Conservation (phyloP, 2,329 filamentous ascomycete species). For the Rhinocladiella mackenziei region DNA sequence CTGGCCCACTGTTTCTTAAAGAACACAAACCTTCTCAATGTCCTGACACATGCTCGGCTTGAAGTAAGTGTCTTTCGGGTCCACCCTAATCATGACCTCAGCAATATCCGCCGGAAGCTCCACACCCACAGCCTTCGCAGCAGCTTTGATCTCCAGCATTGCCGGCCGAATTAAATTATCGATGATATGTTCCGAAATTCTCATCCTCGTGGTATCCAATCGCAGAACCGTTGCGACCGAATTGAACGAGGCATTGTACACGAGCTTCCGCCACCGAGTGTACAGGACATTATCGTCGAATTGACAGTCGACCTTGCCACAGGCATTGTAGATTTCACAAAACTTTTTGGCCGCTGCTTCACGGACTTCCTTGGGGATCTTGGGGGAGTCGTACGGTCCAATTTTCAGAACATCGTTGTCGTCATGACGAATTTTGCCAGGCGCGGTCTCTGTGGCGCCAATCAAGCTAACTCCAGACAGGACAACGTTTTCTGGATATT, state of each 20-base stretch:
- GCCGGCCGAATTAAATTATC: constrained; percentile 49
- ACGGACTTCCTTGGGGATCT: background rate
- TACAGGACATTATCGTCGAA: constrained; percentile 35
- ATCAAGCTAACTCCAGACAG: constrained; percentile 53
- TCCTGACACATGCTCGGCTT: constrained; percentile 55
- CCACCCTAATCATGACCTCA: constrained; percentile 47
- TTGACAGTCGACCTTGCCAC: constrained; percentile 41
- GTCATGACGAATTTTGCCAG: constrained; percentile 51
- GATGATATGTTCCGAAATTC: constrained; percentile 44
- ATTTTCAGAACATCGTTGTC: constrained; percentile 49
- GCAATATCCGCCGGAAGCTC: constrained; percentile 43
- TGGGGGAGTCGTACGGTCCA: constrained; percentile 37
- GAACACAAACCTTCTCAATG: constrained; percentile 42
- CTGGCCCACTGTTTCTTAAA: too few species aligned
- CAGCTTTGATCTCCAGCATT: constrained; percentile 44
- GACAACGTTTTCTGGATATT: constrained; percentile 50
- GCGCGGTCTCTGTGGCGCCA: constrained; percentile 46
- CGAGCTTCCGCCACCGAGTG: constrained; percentile 38
- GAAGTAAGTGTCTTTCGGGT: constrained; percentile 46
- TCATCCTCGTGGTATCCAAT: constrained; percentile 50
- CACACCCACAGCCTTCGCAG: constrained; percentile 43
- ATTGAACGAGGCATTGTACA: constrained; percentile 51
- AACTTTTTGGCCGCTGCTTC: constrained; percentile 42
- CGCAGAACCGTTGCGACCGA: constrained; percentile 49
- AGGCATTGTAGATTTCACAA: constrained; percentile 45